Conservation (phyloP, 805 yeast genomes). For the Metschnikowia shivogae region DNA sequence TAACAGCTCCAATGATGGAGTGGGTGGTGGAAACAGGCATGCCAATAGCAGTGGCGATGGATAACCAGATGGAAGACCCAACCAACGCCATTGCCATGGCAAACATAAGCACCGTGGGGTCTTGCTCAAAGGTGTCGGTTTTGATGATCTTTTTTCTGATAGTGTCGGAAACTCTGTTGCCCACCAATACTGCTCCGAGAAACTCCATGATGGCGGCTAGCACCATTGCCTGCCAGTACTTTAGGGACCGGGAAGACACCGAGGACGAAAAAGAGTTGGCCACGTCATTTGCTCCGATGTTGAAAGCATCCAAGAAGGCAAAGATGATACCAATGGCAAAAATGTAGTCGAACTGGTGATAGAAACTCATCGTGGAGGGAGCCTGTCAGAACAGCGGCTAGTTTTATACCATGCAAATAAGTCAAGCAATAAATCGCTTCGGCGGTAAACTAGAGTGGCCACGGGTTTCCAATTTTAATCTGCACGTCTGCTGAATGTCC, state of each 20-base stretch:
- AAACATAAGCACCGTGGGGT: constrained; percentile 70
- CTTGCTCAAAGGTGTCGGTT: constrained; percentile 41
- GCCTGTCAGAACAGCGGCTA: no score
- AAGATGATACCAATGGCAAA: constrained; percentile 66
- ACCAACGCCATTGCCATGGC: constrained; percentile 72
- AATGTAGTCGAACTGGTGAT: constrained; percentile 62
- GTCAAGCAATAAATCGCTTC: no score
- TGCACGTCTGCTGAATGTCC: not conserved
- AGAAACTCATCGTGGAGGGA: constrained; percentile 24
- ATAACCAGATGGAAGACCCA: constrained; percentile 69
- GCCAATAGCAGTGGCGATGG: constrained; percentile 61
- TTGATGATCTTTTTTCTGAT: constrained; percentile 63
- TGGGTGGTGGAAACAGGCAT: constrained; percentile 84
- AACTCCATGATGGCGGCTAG: constrained; percentile 70
- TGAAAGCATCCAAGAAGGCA: constrained; percentile 75
- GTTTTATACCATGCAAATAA: no score
- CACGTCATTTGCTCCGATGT: constrained; percentile 79
- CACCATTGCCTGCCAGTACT: constrained; percentile 73
- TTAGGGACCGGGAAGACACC: constrained; percentile 63
- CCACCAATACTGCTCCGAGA: constrained; percentile 69
- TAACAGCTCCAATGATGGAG: constrained; percentile 70
- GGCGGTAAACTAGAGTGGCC: not conserved
- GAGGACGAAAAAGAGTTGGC: constrained; percentile 79
- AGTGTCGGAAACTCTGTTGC: constrained; percentile 70
- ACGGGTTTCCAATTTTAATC: not conserved